Evolutionary conservation across 202 grass and related monocot genomes (phyloP).

Genomic region (Schoenoplectus triqueter): DNA sequence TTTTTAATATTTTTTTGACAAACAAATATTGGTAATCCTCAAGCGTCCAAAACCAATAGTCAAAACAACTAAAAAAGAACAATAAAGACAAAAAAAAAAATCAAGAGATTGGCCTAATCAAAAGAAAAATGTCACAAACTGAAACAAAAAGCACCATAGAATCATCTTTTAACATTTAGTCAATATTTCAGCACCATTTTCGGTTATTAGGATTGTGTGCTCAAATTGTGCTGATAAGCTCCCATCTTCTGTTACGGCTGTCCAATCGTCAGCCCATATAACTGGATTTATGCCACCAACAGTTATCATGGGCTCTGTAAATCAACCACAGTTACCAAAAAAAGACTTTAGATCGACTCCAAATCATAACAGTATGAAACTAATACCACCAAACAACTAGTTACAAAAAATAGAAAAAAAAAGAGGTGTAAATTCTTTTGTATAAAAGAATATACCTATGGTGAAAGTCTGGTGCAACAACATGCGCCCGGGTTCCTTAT

Average conservation of each 20-base stretch:
- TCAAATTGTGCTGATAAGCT: conserved; percentile 90
- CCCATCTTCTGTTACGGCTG: conserved; percentile 85
- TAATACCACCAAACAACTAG: not conserved
- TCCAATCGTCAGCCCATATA: conserved; percentile 91
- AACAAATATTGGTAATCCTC: not conserved
- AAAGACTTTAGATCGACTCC: not conserved
- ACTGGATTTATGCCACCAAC: conserved; percentile 70
- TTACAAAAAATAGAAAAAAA: conserved; percentile 2
- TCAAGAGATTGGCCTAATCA: not conserved
- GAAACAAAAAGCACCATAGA: not conserved
- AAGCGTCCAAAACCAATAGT: not conserved
- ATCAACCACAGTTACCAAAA: not conserved
- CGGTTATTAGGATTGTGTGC: conserved; percentile 75
- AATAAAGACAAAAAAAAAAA: not conserved
- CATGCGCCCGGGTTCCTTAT: conserved; percentile 77
- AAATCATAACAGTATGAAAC: not conserved
- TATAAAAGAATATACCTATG: conserved; percentile 66
- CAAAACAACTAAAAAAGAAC: not conserved
- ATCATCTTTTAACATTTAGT: conserved; percentile 54
- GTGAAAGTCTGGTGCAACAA: conserved; percentile 92
- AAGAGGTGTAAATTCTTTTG: not conserved
- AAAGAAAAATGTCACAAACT: not conserved
- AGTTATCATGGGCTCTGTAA: conserved; percentile 85
- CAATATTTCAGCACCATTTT: conserved; percentile 77
- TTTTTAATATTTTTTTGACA: no score